Percentiles rank a stretch among this genome's conserved stretches.
Conservation (phyloP, 192 early-diverging fungal species). For the Chytriomyces sp. region DNA sequence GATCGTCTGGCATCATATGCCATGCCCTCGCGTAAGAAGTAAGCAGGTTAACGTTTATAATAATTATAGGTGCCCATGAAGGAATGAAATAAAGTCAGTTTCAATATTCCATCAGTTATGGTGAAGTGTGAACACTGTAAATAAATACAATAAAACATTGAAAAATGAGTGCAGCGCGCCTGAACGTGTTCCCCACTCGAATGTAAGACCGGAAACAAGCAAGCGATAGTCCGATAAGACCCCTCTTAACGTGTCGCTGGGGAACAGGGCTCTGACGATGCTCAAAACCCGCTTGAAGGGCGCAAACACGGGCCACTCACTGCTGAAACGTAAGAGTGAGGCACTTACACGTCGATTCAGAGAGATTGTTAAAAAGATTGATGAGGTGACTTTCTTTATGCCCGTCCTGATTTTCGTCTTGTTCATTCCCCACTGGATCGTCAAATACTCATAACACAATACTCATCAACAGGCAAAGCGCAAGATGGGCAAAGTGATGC, state of each 20-base stretch:
- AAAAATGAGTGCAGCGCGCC: conserved; percentile 51
- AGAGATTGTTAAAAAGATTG: conserved; percentile 93
- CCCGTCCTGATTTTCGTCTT: conserved; percentile 8
- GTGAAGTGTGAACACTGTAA: not conserved
- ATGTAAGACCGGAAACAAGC: conserved; percentile 65
- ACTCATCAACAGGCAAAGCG: conserved; percentile 75
- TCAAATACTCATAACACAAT: conserved; percentile 9
- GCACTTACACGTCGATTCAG: conserved; percentile 95
- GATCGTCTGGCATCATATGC: conserved; percentile 45
- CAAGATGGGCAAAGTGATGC: conserved; percentile 99
- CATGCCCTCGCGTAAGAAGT: conserved; percentile 36
- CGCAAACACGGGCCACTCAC: conserved; percentile 95
- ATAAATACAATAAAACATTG: not conserved
- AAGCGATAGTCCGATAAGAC: not conserved
- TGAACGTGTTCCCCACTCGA: conserved; percentile 94
- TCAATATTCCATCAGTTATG: not conserved
- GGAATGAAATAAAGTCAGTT: conserved; percentile 9
- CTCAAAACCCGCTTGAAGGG: conserved; percentile 97
- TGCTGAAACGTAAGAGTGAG: conserved; percentile 97
- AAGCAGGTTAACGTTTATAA: not conserved
- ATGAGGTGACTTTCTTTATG: conserved; percentile 69
- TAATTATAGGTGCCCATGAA: too few species aligned
- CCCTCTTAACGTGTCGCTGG: not conserved
- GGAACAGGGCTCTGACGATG: conserved; percentile 84
- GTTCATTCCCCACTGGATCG: conserved; percentile 16